Base-by-base conservation (phyloP, 1,139 yeast species). In the Blastobotrys illinoisensis region DNA sequence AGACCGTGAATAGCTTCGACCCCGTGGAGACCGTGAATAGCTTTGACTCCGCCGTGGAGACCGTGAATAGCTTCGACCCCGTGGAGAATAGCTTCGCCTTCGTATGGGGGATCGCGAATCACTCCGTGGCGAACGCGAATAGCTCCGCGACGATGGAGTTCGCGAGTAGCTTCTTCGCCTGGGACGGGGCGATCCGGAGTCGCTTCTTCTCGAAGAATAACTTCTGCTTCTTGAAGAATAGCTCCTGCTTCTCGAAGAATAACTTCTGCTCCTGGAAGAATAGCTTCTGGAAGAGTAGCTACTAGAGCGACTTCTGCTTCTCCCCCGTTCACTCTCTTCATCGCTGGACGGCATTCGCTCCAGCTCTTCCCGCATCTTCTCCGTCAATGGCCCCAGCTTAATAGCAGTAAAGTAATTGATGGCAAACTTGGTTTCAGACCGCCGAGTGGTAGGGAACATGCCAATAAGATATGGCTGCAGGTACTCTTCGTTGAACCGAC, bases 381-480 rank as follows among this genome's bases (percentile, higher is more conserved):
- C 96, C 0, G 98, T 91, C 56, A 93, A 67, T 1, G 79, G 78
- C 50, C 98, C 98, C 53, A 91, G 69, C 0, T 96, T 96, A 61
- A 93, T 89, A 1, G 97, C 97, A 0, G 98, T 91, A 71, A 91
- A 93, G 67, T 79, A 93, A 66, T 93, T 93, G 67, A 91, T 89
- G 1, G 96, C 80, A 67, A 90, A 93, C 56, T 95, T 72, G 56
- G 83, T 76, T n/a, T 85, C 88, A 51, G 72, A 74, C 43, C 81
- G 75, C 63, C 73, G 65, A 59, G 71, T 56, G 67, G 72, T 46
- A 5, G 74, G 86, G 74, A 74, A 83, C 72, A 74, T 57, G 14
- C 65, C 62, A 9, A 54, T 60, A 51, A 67, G 56, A 14, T 54
- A 62, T 16, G 63, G 55, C 82, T 66, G 5, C 26, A 86, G 64